Evolutionary conservation across 306 rosid species (phyloP), one percentile per base, ranked within the genome.

Genomic region (Fagus crenata): DNA sequence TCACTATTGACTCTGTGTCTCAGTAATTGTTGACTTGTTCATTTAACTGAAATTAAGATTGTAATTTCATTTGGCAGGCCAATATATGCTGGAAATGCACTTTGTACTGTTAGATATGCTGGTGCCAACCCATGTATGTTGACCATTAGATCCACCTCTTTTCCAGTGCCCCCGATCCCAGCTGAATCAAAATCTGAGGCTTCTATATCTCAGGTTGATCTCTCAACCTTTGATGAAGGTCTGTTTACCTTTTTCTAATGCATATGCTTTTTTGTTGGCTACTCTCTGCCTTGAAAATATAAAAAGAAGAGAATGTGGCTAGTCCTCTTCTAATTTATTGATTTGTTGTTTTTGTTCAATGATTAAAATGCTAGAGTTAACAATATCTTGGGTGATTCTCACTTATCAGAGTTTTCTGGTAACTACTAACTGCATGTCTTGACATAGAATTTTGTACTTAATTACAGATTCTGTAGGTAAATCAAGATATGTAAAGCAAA

Each of bases 61-160:
- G 51, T 65, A 28, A 76, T 77, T 77, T 84, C 78, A 60, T 77
- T 53, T 80, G 73, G 68, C 92, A 94, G 98, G 94, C 98, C 98
- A 53, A 92, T 89, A 84, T 94, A 92, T 84, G 98, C 98, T 58
- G 98, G 98, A 65, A 94, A 94, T 85, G 97, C 98, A 17, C 95
- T 92, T 79, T 89, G 88, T 82, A 92, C 92, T 0, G 93, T 92
- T 74, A 87, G 86, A 80, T 92, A 94, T 73, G 83, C 88, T 9
- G 97, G 97, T 73, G 80, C 83, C 82, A 89, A 78, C 80, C 98
- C 98, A 76, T 94, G 98, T 82, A 68, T 94, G 84, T 78, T 94
- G 85, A 92, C 96, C 17, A 78, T 94, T 76, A 81, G 98, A 85
- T 82, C 97, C 56, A 94, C 96, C 68, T 94, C 98, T 46, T 94